Conservation (phyloP, 1,284 basidiomycete genomes). For the Sporisorium scitamineum region DNA sequence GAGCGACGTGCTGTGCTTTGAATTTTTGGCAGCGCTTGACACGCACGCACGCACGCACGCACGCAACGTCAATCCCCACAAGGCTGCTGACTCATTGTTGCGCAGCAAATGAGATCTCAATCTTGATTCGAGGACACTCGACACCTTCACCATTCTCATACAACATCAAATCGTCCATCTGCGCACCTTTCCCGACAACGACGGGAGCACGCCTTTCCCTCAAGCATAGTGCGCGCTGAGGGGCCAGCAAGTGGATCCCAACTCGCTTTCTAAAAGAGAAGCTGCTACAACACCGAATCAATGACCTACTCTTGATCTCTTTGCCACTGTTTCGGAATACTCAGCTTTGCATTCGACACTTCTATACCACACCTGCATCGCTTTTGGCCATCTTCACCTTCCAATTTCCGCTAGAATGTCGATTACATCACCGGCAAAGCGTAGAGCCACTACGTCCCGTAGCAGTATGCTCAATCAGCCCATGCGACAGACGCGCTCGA, state of each 20-base stretch:
- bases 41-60: neutral
- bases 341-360: neutral
- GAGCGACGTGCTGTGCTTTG: neutral
- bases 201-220: neutral
- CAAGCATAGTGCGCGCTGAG: neutral
- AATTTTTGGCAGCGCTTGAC: no score
- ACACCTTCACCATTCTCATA: neutral
- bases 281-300: neutral
- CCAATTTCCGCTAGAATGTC: slow-evolving; percentile 19
- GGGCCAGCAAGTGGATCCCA: neutral
- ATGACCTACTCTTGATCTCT: neutral
- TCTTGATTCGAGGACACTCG: neutral
- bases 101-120: neutral
- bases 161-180: neutral
- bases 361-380: neutral
- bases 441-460: slow-evolving; percentile 22
- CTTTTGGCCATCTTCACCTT: neutral
- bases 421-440: slow-evolving; percentile 42
- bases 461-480: slow-evolving; percentile 31
- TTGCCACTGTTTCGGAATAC: neutral
- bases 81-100: neutral
- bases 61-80: neutral
- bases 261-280: neutral
- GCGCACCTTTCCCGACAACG: neutral
- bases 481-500: slow-evolving; percentile 50